A percentile compares a stretch with the other conserved stretches of the same genome.
Conservation (phyloP, 1,139 yeast genomes). For the Taphrina wiesneri region DNA sequence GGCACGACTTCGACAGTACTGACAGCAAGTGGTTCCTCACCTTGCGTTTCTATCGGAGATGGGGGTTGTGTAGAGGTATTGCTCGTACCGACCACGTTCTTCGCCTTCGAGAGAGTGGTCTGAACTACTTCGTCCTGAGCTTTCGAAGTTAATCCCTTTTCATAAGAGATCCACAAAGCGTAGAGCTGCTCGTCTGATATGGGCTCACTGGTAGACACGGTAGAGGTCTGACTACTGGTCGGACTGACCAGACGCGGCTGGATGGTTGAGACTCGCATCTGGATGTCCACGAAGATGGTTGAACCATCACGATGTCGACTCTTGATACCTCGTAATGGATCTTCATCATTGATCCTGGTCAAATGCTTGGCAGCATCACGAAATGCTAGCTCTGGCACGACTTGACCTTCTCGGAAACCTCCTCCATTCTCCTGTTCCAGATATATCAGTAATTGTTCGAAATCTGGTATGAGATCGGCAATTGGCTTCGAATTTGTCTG, state of each 20-base stretch:
- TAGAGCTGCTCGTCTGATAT: conserved; percentile 41
- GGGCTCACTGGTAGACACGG: background rate
- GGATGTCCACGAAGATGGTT: conserved; percentile 67
- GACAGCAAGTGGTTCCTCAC: conserved; percentile 24
- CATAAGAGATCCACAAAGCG: conserved; percentile 83
- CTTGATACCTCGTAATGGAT: conserved; percentile 40
- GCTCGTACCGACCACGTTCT: conserved; percentile 3
- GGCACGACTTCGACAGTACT: conserved; percentile 42
- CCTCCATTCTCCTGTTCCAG: conserved; percentile 53
- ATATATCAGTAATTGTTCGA: conserved; percentile 50
- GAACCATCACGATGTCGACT: conserved; percentile 74
- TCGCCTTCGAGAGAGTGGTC: conserved; percentile 12
- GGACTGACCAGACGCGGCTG: conserved; percentile 37
- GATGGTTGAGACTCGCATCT: conserved; percentile 64
- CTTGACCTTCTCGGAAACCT: conserved; percentile 39
- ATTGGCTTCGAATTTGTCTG: conserved; percentile 58
- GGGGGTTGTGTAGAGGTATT: conserved; percentile 1
- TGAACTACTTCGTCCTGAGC: conserved; percentile 11
- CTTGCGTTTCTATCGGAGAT: conserved; percentile 8
- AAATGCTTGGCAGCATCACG: conserved; percentile 36
- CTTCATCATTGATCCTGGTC: conserved; percentile 26
- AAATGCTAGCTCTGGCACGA: conserved; percentile 29
- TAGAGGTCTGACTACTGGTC: background rate
- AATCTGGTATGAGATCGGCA: conserved; percentile 65
- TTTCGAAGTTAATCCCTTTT: conserved; percentile 17